These are phyloP conservation scores for Zostera marina DNA, from an alignment of 116 monocot genomes.

Conservation along the genomic window DNA sequence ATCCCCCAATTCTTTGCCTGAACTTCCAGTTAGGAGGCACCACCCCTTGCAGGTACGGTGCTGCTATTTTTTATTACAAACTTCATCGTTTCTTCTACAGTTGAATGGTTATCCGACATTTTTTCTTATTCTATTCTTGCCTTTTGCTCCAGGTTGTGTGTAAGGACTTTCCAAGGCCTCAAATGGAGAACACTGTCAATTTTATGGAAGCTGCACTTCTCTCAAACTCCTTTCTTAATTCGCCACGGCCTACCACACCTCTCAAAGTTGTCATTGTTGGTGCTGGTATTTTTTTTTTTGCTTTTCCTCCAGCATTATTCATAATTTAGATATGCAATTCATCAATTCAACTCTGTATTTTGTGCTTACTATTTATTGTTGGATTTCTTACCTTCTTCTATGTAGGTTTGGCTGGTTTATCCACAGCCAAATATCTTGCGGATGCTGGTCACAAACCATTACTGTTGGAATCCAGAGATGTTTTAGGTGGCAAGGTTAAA, in stretches of 20 bases:
- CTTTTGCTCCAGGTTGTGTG: constrained; percentile 37
- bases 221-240: constrained; percentile 46
- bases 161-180: constrained; percentile 60
- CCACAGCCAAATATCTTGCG: constrained; percentile 90
- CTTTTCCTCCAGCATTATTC: not conserved
- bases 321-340: not conserved
- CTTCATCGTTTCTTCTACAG: not conserved
- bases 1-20: not conserved
- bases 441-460: constrained; percentile 90
- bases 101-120: too few species aligned
- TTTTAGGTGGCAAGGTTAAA: constrained; percentile 87
- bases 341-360: not conserved
- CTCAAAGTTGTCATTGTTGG: constrained; percentile 78
- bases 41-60: constrained; percentile 12
- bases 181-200: constrained; percentile 57
- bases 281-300: constrained; percentile 39
- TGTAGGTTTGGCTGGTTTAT: constrained; percentile 85
- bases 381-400: too few species aligned
- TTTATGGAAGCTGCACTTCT: constrained; percentile 75
- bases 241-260: constrained; percentile 36
- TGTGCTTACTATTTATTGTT: not conserved
- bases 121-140: not conserved
- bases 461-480: constrained; percentile 83
- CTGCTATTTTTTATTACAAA: not conserved
- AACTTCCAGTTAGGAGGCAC: too few species aligned